phyloP scores from a whole-genome alignment of 2,329 filamentous ascomycete genomes.

The Akanthomyces dipterigenus region DNA sequence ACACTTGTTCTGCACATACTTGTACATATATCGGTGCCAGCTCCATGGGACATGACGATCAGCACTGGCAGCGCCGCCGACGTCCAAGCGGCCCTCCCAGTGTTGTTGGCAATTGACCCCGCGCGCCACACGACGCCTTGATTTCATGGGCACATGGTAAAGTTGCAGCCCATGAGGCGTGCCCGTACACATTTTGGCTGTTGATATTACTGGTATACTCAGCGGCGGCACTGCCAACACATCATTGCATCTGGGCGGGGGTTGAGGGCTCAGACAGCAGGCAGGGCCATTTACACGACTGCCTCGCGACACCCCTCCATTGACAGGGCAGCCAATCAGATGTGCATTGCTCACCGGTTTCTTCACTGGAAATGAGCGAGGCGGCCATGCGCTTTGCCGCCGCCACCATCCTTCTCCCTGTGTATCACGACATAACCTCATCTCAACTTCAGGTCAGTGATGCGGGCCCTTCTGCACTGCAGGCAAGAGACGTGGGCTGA shows the following conservation, averaged over 20 bases:
- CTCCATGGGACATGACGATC: slow-evolving; percentile 11
- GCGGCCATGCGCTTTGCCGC: slow-evolving; percentile 5
- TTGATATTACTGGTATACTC: slow-evolving; percentile 4
- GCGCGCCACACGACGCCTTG: slow-evolving; percentile 12
- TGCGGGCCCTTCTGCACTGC: background rate
- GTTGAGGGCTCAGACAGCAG: slow-evolving; percentile 9
- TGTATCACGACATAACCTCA: slow-evolving; percentile 9
- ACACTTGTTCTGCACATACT: slow-evolving; percentile 1
- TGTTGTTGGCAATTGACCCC: slow-evolving; percentile 10
- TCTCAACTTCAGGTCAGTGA: slow-evolving; percentile 1
- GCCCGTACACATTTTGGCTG: background rate
- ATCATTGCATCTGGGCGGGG: slow-evolving; percentile 14
- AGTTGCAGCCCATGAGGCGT: slow-evolving; percentile 3
- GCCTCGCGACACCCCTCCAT: slow-evolving; percentile 10
- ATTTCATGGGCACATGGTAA: slow-evolving; percentile 5
- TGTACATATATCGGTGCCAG: slow-evolving; percentile 10
- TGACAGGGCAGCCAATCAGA: slow-evolving; percentile 9
- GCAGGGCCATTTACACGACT: background rate
- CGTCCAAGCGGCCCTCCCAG: slow-evolving; percentile 9
- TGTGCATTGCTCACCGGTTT: slow-evolving; percentile 10
- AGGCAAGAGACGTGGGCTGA: background rate
- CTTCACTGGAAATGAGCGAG: background rate
- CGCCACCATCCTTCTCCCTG: background rate
- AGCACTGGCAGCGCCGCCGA: slow-evolving; percentile 9
- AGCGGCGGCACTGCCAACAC: slow-evolving; percentile 13